A percentile compares a stretch with the other conserved stretches of the same genome.
These are phyloP conservation scores for Fusarium sp. DNA, from an alignment of 2,329 filamentous ascomycete species.

Conservation along the genomic window DNA sequence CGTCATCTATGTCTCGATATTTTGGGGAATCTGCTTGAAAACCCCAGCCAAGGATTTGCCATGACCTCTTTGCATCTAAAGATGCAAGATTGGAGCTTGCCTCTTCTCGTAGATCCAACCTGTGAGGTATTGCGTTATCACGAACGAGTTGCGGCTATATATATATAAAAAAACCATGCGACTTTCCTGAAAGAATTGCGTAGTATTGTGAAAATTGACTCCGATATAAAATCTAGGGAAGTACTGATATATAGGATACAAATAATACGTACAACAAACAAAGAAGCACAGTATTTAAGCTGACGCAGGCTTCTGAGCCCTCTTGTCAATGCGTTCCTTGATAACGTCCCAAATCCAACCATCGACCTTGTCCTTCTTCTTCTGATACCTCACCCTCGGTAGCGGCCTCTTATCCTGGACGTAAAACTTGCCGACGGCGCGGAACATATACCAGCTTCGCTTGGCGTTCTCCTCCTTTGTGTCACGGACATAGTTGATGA, in stretches of 20 bases:
- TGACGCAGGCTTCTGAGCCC: constrained; percentile 24
- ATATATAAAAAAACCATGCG: no score
- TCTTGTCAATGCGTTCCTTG: constrained; percentile 52
- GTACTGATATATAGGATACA: background rate
- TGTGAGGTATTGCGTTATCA: background rate
- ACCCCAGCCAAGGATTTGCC: no score
- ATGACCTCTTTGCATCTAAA: no score
- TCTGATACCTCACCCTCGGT: constrained; percentile 46
- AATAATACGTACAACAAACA: background rate
- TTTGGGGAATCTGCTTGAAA: no score
- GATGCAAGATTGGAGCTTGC: no score
- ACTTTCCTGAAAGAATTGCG: no score
- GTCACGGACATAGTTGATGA: constrained; percentile 60
- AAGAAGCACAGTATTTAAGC: constrained; percentile 3
- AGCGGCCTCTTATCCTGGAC: constrained; percentile 52
- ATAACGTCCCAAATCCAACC: constrained; percentile 61
- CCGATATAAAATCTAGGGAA: background rate
- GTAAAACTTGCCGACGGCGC: constrained; percentile 58
- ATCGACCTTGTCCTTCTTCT: constrained; percentile 53
- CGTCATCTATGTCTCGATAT: no score
- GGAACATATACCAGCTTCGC: constrained; percentile 59
- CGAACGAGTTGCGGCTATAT: no score
- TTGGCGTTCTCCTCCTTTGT: constrained; percentile 52
- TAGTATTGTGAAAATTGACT: no score
- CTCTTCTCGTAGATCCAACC: background rate